These are phyloP conservation scores for Phytophthora palmivora DNA, from an alignment of 352 stramenopile genomes.

Conservation along the genomic window DNA sequence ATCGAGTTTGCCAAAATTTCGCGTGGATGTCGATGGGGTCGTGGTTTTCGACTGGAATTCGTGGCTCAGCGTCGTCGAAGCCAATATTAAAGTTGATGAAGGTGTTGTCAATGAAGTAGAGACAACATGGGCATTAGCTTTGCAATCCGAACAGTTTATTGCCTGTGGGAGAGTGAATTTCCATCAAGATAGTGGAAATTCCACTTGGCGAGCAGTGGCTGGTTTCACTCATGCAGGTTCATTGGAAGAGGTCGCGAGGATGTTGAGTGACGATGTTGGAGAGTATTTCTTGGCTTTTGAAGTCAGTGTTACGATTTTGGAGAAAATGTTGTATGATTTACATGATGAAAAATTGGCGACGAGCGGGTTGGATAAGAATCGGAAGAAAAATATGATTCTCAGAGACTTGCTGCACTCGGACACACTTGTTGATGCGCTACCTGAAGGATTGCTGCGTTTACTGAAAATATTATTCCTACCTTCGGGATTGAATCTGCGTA, in stretches of 20 bases:
- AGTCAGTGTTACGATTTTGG: slow-evolving; percentile 65
- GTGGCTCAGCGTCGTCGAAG: slow-evolving; percentile 23
- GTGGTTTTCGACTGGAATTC: slow-evolving; percentile 33
- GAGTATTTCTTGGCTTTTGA: slow-evolving; percentile 70
- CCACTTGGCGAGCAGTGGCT: slow-evolving; percentile 4
- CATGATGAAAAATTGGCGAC: slow-evolving; percentile 20
- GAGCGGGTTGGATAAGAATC: not conserved
- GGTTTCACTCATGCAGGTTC: slow-evolving; percentile 38
- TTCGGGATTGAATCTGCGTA: slow-evolving; percentile 67
- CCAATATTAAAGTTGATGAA: not conserved
- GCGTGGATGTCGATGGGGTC: slow-evolving; percentile 21
- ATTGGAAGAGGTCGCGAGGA: slow-evolving; percentile 30
- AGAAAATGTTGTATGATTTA: slow-evolving; percentile 70
- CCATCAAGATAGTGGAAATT: not conserved
- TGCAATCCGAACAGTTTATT: slow-evolving; percentile 45
- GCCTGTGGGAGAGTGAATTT: not conserved
- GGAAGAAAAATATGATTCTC: slow-evolving; percentile 73
- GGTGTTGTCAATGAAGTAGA: slow-evolving; percentile 32
- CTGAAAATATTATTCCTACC: slow-evolving; percentile 68
- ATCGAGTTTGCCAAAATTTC: slow-evolving; percentile 22
- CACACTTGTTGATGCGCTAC: slow-evolving; percentile 41
- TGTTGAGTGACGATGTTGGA: slow-evolving; percentile 32
- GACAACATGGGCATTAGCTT: slow-evolving; percentile 44
- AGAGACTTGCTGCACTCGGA: slow-evolving; percentile 63
- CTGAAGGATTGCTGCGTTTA: slow-evolving; percentile 46